Conservation (phyloP, 2,329 filamentous ascomycete genomes). For the Calonectria henricotiae region DNA sequence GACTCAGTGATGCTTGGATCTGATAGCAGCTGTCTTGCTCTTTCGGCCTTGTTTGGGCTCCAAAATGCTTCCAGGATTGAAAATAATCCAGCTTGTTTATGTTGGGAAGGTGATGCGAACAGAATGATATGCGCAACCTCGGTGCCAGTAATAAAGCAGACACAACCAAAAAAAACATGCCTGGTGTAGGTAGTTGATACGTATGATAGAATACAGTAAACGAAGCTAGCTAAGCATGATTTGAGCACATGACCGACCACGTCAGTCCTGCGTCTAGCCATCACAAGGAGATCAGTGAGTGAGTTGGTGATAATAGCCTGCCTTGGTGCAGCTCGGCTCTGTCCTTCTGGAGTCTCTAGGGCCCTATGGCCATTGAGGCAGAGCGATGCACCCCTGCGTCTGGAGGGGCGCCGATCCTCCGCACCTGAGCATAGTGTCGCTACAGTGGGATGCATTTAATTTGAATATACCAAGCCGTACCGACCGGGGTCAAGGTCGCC, state of each 20-base stretch:
- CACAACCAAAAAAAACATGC: neutral
- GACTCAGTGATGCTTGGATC: too few species aligned
- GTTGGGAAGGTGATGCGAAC: neutral
- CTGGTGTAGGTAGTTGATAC: neutral
- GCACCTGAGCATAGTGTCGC: neutral
- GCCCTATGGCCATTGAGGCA: neutral
- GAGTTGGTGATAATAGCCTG: neutral
- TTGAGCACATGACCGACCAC: neutral
- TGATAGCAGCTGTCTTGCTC: too few species aligned
- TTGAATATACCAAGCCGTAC: too few species aligned
- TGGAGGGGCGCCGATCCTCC: neutral
- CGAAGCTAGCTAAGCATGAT: neutral
- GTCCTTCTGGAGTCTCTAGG: neutral
- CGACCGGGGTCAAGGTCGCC: too few species aligned
- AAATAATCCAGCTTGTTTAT: too few species aligned
- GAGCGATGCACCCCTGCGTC: slow-evolving; percentile 19
- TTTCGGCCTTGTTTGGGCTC: too few species aligned
- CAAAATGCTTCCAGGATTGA: too few species aligned
- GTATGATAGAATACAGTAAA: neutral
- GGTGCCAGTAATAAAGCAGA: too few species aligned
- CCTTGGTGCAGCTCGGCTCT: neutral
- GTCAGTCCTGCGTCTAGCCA: neutral
- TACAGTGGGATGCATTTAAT: too few species aligned
- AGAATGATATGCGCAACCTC: neutral
- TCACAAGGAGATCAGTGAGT: neutral